phyloP scores from a whole-genome alignment of 2,329 filamentous ascomycete genomes.

The Fonsecaea nubica region DNA sequence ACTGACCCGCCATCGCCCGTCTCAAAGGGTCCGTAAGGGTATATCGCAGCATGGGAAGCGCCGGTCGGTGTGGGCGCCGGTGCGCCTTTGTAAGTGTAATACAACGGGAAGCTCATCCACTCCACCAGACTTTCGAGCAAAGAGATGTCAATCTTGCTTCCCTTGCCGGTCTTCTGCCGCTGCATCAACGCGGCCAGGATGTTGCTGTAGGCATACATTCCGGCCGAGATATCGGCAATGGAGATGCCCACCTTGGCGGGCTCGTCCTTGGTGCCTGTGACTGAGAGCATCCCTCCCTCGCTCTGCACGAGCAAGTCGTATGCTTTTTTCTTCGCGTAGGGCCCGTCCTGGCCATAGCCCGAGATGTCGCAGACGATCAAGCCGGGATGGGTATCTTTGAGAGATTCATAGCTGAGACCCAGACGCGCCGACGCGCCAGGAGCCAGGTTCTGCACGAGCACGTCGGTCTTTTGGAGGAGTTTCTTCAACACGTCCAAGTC shows the following conservation, averaged over 20 bases:
- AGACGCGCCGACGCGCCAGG: constrained; percentile 58
- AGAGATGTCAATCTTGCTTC: constrained; percentile 61
- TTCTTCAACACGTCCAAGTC: constrained; percentile 54
- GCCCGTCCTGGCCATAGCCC: constrained; percentile 59
- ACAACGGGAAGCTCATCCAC: constrained; percentile 65
- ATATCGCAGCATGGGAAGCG: constrained; percentile 62
- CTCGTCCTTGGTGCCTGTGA: constrained; percentile 55
- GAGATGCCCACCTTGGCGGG: constrained; percentile 61
- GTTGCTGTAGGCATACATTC: constrained; percentile 60
- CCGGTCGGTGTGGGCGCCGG: constrained; percentile 54
- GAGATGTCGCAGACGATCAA: constrained; percentile 61
- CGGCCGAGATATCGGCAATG: constrained; percentile 62
- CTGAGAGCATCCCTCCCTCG: constrained; percentile 59
- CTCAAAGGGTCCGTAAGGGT: constrained; percentile 63
- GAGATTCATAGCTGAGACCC: constrained; percentile 54
- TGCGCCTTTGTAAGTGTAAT: constrained; percentile 59
- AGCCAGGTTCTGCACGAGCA: constrained; percentile 62
- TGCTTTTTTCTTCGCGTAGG: constrained; percentile 62
- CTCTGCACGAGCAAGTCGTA: constrained; percentile 63
- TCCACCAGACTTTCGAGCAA: constrained; percentile 66
- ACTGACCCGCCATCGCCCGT: constrained; percentile 57
- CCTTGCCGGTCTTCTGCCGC: constrained; percentile 57
- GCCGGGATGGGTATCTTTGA: constrained; percentile 48
- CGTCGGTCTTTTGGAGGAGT: constrained; percentile 55
- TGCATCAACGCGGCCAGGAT: constrained; percentile 59